Conservation (phyloP, 306 rosid genomes). For the Vachellia pachyceras region DNA sequence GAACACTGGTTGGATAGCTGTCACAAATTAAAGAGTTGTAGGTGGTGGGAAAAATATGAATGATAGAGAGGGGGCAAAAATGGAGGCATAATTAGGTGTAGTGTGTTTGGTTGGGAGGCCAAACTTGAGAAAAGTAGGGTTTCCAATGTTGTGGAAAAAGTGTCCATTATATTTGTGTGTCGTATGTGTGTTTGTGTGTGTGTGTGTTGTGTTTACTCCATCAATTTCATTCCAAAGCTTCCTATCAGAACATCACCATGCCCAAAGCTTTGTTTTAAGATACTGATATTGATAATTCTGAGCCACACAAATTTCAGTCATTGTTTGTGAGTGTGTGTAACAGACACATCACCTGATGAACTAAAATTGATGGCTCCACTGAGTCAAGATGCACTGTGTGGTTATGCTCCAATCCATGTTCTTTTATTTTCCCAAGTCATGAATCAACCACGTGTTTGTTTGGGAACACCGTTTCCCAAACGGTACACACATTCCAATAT, state of each 20-base stretch:
- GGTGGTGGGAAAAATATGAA: background rate
- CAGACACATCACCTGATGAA: background rate
- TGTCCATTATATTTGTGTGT: slow-evolving; percentile 31
- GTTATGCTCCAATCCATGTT: background rate
- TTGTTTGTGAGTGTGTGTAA: background rate
- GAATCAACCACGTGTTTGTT: no score
- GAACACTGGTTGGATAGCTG: background rate
- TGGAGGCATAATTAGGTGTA: slow-evolving; percentile 68
- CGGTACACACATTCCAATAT: no score
- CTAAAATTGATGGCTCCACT: background rate
- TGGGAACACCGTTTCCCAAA: no score
- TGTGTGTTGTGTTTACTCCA: slow-evolving; percentile 35
- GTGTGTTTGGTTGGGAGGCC: slow-evolving; percentile 42
- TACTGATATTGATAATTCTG: background rate
- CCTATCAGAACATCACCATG: slow-evolving; percentile 48
- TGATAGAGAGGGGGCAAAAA: background rate
- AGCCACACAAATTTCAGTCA: background rate
- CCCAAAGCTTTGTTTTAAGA: no score
- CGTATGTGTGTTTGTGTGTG: no score
- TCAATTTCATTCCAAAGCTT: slow-evolving; percentile 67
- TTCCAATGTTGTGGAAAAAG: slow-evolving; percentile 15
- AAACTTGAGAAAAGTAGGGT: slow-evolving; percentile 29
- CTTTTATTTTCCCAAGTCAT: background rate
- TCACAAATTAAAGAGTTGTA: no score
- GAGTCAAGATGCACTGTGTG: background rate